phyloP scores from a whole-genome alignment of 768 basidiomycete species.

The Sarcodon aspratus region DNA sequence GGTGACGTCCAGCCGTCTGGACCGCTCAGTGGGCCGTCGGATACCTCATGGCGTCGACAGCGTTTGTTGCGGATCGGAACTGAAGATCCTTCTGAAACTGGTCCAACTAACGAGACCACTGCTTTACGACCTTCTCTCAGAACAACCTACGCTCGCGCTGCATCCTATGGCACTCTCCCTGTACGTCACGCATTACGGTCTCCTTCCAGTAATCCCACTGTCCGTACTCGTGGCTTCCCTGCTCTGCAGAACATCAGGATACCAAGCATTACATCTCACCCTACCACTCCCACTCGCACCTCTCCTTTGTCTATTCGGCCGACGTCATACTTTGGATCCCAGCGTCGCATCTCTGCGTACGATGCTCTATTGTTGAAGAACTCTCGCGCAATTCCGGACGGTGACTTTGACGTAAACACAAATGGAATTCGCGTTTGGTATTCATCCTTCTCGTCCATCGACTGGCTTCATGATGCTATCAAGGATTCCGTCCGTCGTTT shows the following conservation, averaged over 20 bases:
- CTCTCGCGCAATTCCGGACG: slow-evolving; percentile 11
- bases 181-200: slow-evolving; percentile 4
- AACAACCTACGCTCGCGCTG: slow-evolving; percentile 4
- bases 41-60: slow-evolving; percentile 49
- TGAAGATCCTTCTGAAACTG: slow-evolving; percentile 2
- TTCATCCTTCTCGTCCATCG: slow-evolving; percentile 81
- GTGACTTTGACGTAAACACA: slow-evolving; percentile 48
- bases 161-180: slow-evolving; percentile 49
- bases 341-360: slow-evolving; percentile 66
- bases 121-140: slow-evolving; percentile 13
- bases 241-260: slow-evolving; percentile 24
- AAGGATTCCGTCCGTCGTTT: slow-evolving; percentile 83
- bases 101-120: slow-evolving; percentile 6
- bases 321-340: slow-evolving; percentile 22
- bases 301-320: slow-evolving; percentile 23
- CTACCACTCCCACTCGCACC: slow-evolving; percentile 20
- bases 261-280: slow-evolving; percentile 18
- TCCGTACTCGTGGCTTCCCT: slow-evolving; percentile 23
- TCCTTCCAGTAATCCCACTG: slow-evolving; percentile 6
- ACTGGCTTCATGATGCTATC: slow-evolving; percentile 96
- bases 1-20: slow-evolving; percentile 13
- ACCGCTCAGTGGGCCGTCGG: slow-evolving; percentile 37
- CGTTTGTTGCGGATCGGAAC: slow-evolving; percentile 46
- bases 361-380: slow-evolving; percentile 33
- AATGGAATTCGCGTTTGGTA: slow-evolving; percentile 94